Evolutionary conservation across 192 early-diverging fungal species (phyloP), one percentile per base, ranked within the genome.

Genomic region (Fimicolochytrium jonesii): DNA sequence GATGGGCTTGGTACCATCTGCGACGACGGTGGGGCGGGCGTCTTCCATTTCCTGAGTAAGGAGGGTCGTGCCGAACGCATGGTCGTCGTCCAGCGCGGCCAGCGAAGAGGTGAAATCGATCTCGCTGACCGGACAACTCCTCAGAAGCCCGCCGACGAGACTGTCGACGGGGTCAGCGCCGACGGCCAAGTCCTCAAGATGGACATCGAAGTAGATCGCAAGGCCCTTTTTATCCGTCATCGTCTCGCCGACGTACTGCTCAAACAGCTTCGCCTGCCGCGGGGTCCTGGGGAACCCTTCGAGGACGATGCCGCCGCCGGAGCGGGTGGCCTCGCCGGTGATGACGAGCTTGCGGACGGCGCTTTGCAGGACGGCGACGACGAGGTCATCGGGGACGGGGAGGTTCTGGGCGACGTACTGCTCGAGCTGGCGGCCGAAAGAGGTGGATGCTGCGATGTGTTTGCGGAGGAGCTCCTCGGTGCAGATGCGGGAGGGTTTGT

Each of bases 381-480:
- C 66, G 32, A 54, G 30, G 63, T 67, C 39, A 44, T 45, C 55
- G 15, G 92, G 92, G 10, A 97, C 94, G 70, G 94, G 91, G 52
- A 85, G 58, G 25, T 92, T 92, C 46, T 88, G 85, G 20, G 80
- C 79, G 59, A 96, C 90, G 59, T 84, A 89, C 26, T 74, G 77
- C 31, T 81, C 78, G 66, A 95, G 93, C 55, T 93, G 61, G 48
- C 85, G 83, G 32, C 93, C 94, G 67, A 90, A 87, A 54, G 26
- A 79, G 79, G 42, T 69, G 53, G 54, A 91, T 81, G 60, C 82
- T 71, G 72, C 89, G 81, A 78, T 70, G 65, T 98, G 93, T 18
- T 76, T 90, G 39, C 95, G 86, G 31, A 98, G 78, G 17, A 98
- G 76, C 68, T 97, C 95, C 35, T 94, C 95, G 33, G 94, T 94